Conservation (phyloP, 129 eudicot genomes). For the Helichrysum umbraculigerum region DNA sequence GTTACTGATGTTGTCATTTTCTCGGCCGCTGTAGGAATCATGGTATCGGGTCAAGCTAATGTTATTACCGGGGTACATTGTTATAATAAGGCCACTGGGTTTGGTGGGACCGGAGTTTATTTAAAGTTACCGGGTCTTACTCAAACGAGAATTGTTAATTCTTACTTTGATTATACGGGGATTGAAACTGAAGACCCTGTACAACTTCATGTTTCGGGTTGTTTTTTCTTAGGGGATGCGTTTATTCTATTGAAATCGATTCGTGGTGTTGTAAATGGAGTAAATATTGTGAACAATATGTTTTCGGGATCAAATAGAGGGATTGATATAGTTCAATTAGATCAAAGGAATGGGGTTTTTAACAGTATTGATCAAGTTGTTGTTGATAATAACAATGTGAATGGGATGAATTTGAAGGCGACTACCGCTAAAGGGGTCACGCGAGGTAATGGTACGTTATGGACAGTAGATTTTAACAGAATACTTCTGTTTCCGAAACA, state of each 20-base stretch:
- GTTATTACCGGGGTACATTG: slow-evolving; percentile 79
- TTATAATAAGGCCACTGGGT: slow-evolving; percentile 85
- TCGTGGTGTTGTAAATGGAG: slow-evolving; percentile 56
- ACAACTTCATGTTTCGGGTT: slow-evolving; percentile 61
- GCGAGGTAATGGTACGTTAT: slow-evolving; percentile 54
- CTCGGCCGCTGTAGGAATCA: slow-evolving; percentile 70
- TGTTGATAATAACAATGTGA: slow-evolving; percentile 53
- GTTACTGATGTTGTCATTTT: slow-evolving; percentile 79
- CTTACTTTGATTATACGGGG: slow-evolving; percentile 78
- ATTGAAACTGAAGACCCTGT: slow-evolving; percentile 89
- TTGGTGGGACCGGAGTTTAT: slow-evolving; percentile 82
- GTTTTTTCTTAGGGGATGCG: slow-evolving; percentile 88
- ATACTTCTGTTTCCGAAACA: slow-evolving; percentile 57
- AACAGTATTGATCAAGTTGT: slow-evolving; percentile 65
- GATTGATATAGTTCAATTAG: slow-evolving; percentile 64
- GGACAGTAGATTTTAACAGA: slow-evolving; percentile 57
- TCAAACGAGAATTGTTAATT: slow-evolving; percentile 69
- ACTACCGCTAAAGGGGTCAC: slow-evolving; percentile 52
- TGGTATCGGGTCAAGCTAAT: slow-evolving; percentile 79
- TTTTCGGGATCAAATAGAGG: slow-evolving; percentile 68
- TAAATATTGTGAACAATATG: slow-evolving; percentile 79
- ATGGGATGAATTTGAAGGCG: slow-evolving; percentile 67
- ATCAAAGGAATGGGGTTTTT: slow-evolving; percentile 47
- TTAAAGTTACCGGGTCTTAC: slow-evolving; percentile 66
- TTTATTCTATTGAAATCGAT: slow-evolving; percentile 58